Evolutionary conservation across 1,139 yeast genomes (phyloP).

Genomic region (Lodderomyces oxycetoniae): DNA sequence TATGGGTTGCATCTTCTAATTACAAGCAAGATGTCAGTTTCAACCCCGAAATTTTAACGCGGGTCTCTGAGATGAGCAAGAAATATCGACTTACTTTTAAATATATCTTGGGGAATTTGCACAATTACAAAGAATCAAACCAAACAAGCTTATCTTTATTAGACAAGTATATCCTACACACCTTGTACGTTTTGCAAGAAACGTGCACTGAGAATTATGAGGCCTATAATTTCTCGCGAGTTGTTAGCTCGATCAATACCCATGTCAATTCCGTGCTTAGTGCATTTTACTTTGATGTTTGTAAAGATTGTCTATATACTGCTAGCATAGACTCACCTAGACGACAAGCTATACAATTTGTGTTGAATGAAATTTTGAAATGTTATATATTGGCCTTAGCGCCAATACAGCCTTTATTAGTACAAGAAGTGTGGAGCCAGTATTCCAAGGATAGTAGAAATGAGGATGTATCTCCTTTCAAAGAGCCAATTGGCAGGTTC

Average conservation of each 20-base stretch:
- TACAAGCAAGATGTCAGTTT: constrained; percentile 76
- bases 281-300: constrained; percentile 78
- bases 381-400: constrained; percentile 63
- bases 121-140: constrained; percentile 21
- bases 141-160: constrained; percentile 20
- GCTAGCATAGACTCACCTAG: constrained; percentile 45
- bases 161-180: constrained; percentile 62
- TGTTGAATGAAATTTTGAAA: constrained; percentile 55
- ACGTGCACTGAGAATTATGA: constrained; percentile 45
- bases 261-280: constrained; percentile 76
- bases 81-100: constrained; percentile 79
- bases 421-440: constrained; percentile 84
- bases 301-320: constrained; percentile 82
- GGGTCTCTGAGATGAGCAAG: constrained; percentile 76
- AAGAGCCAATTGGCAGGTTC: constrained; percentile 32
- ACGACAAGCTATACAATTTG: constrained; percentile 70
- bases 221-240: constrained; percentile 62
- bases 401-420: constrained; percentile 77
- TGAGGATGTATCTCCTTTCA: constrained; percentile 48
- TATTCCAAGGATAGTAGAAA: constrained; percentile 33
- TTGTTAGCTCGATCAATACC: constrained; percentile 56
- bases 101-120: constrained; percentile 74
- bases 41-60: constrained; percentile 65
- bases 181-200: constrained; percentile 46
- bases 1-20: constrained; percentile 89